Conservation (phyloP, 306 rosid genomes). For the Vigna unguiculata region DNA sequence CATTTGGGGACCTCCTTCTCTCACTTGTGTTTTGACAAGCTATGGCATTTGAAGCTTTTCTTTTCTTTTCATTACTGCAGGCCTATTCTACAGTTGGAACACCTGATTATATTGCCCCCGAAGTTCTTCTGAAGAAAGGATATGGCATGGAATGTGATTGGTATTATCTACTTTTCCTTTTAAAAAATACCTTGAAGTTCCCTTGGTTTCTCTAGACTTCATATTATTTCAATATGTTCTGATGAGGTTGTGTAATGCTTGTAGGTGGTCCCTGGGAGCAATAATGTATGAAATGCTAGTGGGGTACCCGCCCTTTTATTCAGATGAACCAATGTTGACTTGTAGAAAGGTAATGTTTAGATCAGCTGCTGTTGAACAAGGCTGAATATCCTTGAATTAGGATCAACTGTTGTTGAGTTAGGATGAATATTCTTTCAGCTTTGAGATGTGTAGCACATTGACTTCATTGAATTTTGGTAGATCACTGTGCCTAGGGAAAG, state of each 20-base stretch:
- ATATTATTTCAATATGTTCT: conserved; percentile 28
- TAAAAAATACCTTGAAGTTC: conserved; percentile 23
- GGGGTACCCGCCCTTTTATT: conserved; percentile 96
- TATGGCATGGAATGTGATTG: conserved; percentile 99
- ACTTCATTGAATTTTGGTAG: conserved; percentile 25
- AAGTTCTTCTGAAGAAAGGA: conserved; percentile 97
- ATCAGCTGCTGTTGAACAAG: conserved; percentile 36
- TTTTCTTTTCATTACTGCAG: conserved; percentile 54
- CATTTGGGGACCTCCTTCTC: conserved; percentile 32
- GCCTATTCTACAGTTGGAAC: conserved; percentile 99
- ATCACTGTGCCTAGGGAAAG: conserved; percentile 25
- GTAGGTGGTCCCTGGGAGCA: conserved; percentile 99
- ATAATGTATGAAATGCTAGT: conserved; percentile 99
- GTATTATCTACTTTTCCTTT: conserved; percentile 48
- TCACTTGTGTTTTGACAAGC: conserved; percentile 30
- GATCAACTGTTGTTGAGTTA: conserved; percentile 38
- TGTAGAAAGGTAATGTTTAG: conserved; percentile 85
- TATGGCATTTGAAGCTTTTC: conserved; percentile 36
- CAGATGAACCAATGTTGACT: conserved; percentile 97
- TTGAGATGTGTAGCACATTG: conserved; percentile 24
- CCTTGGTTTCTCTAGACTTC: conserved; percentile 4
- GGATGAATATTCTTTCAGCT: not conserved
- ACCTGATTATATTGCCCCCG: conserved; percentile 99
- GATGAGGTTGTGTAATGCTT: conserved; percentile 49
- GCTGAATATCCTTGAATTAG: not conserved